These are phyloP conservation scores for Candolleomyces efflorescens DNA, from an alignment of 768 basidiomycete genomes.

Conservation along the genomic window DNA sequence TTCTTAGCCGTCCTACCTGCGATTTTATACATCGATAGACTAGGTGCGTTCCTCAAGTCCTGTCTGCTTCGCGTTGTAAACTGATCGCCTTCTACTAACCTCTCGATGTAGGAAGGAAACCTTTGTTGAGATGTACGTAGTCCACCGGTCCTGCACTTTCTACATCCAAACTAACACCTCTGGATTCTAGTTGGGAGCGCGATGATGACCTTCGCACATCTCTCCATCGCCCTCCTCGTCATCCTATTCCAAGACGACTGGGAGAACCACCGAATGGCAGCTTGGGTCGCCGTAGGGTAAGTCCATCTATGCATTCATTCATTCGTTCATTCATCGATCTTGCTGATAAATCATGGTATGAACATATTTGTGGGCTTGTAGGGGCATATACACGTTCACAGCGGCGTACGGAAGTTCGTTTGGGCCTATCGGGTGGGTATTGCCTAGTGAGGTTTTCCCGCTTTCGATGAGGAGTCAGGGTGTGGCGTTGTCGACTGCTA, in stretches of 20 bases:
- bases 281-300: conserved; percentile 68
- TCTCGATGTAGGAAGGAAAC: conserved; percentile 49
- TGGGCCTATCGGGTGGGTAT: conserved; percentile 81
- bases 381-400: conserved; percentile 71
- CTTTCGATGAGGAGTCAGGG: conserved; percentile 76
- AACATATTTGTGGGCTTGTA: not conserved
- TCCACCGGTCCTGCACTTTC: not conserved
- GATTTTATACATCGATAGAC: conserved; percentile 63
- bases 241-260: conserved; percentile 50
- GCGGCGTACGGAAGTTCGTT: conserved; percentile 73
- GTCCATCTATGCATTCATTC: conserved; percentile 20
- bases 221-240: conserved; percentile 62
- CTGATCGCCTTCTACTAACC: no score
- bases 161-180: no score
- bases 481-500: conserved; percentile 77
- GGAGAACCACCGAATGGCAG: conserved; percentile 51
- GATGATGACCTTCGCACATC: conserved; percentile 62
- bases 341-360: no score
- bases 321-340: no score
- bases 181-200: conserved; percentile 49
- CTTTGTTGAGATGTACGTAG: conserved; percentile 46
- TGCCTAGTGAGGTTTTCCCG: conserved; percentile 82
- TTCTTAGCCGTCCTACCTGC: conserved; percentile 72
- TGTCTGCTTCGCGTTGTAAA: no score
- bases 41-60: conserved; percentile 38